These are phyloP conservation scores for Leptographium flavum DNA, from an alignment of 2,329 filamentous ascomycete genomes.

Conservation along the genomic window DNA sequence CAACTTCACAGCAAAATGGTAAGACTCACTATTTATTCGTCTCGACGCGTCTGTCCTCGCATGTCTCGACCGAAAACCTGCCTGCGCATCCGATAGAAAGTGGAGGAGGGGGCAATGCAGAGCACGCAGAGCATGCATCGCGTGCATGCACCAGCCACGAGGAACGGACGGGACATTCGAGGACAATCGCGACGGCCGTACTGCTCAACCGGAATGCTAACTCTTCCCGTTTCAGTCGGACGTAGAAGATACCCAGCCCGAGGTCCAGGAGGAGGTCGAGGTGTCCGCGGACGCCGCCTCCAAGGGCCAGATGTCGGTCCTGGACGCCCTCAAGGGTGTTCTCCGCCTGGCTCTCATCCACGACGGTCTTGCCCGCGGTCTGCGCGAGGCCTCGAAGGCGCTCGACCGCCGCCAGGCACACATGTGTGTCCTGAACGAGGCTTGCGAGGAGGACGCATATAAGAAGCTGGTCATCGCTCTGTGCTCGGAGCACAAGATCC, in stretches of 20 bases:
- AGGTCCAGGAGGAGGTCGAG: conserved; percentile 81
- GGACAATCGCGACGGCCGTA: background rate
- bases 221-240: conserved; percentile 57
- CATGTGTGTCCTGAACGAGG: conserved; percentile 99
- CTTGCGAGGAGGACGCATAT: conserved; percentile 99
- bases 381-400: conserved; percentile 96
- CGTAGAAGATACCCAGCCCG: conserved; percentile 96
- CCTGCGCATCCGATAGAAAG: background rate
- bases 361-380: conserved; percentile 96
- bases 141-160: background rate
- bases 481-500: conserved; percentile 99
- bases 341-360: conserved; percentile 98
- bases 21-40: conserved; percentile 17
- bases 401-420: conserved; percentile 97
- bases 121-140: too few species aligned
- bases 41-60: background rate
- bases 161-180: background rate
- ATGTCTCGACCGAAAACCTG: background rate
- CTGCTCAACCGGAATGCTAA: conserved; percentile 7
- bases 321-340: conserved; percentile 97
- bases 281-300: conserved; percentile 79
- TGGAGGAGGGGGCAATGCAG: background rate
- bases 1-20: conserved; percentile 45
- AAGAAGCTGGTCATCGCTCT: conserved; percentile 99
- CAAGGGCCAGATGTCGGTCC: conserved; percentile 92